These are phyloP conservation scores for Plasmodium inui DNA, from an alignment of 169 alveolate species.

Conservation along the genomic window DNA sequence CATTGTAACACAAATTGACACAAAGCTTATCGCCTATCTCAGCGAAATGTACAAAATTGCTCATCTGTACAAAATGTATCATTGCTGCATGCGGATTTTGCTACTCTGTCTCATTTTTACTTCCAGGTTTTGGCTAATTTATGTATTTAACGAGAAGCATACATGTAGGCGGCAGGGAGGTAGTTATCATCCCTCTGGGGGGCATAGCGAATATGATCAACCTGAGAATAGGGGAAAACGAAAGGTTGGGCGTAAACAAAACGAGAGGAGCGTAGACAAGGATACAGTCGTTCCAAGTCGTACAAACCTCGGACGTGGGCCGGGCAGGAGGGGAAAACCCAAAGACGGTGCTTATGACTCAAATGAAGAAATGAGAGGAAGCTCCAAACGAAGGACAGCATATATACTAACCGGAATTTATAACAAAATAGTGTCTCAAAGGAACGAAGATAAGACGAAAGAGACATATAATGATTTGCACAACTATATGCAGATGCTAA, in stretches of 20 bases:
- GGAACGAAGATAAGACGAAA: constrained; percentile 24
- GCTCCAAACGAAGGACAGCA: not conserved
- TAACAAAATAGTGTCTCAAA: constrained; percentile 22
- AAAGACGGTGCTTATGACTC: not conserved
- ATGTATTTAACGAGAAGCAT: constrained; percentile 39
- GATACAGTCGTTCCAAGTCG: not conserved
- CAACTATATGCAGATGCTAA: constrained; percentile 65
- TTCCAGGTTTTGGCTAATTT: constrained; percentile 47
- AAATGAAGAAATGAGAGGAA: not conserved
- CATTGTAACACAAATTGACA: constrained; percentile 28
- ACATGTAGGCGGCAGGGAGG: not conserved
- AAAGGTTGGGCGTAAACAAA: not conserved
- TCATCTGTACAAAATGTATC: constrained; percentile 27
- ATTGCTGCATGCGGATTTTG: constrained; percentile 34
- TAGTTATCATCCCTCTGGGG: not conserved
- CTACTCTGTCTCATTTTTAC: constrained; percentile 39
- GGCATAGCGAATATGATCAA: not conserved
- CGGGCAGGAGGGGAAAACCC: not conserved
- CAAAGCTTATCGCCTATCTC: constrained; percentile 46
- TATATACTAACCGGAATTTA: constrained; percentile 36
- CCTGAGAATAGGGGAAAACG: not conserved
- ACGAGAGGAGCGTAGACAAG: not conserved
- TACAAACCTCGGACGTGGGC: not conserved
- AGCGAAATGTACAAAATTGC: constrained; percentile 73
- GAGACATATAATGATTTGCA: constrained; percentile 56